Conservation (phyloP, 169 alveolate species). For the Perkinsus chesapeaki region DNA sequence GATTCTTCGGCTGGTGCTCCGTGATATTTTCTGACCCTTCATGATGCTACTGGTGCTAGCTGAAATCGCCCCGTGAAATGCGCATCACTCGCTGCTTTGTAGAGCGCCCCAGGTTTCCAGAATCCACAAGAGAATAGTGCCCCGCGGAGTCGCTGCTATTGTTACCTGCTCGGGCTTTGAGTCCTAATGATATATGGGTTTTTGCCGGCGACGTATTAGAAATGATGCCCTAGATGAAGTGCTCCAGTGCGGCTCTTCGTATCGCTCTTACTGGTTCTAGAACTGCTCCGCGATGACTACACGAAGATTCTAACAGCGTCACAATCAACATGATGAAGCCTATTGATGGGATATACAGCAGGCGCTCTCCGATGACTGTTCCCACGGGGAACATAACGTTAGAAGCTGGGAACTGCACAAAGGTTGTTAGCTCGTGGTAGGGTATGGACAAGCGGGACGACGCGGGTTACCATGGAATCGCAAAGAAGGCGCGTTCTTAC, state of each 20-base stretch:
- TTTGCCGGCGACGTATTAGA: neutral
- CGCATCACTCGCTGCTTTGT: too few relatives aligned
- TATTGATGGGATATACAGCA: neutral
- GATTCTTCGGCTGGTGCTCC: neutral
- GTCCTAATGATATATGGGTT: neutral
- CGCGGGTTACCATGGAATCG: too few relatives aligned
- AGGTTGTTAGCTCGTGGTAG: too few relatives aligned
- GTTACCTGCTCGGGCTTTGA: neutral
- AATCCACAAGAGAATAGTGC: too few relatives aligned
- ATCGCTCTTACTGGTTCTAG: neutral
- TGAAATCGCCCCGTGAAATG: neutral
- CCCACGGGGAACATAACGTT: conserved; percentile 8
- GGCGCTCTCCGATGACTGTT: conserved; percentile 9
- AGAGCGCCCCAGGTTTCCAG: too few relatives aligned
- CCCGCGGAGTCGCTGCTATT: too few relatives aligned
- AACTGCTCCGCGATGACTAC: neutral
- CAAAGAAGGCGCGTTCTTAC: too few relatives aligned
- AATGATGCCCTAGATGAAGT: neutral
- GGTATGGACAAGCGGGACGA: too few relatives aligned
- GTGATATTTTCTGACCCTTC: neutral
- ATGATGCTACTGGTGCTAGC: neutral
- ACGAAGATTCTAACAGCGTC: neutral
- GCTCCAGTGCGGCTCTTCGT: neutral
- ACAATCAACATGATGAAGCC: neutral
- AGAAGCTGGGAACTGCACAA: conserved; percentile 2